Conservation (phyloP, 768 basidiomycete species). For the Kwoniella sp. region DNA sequence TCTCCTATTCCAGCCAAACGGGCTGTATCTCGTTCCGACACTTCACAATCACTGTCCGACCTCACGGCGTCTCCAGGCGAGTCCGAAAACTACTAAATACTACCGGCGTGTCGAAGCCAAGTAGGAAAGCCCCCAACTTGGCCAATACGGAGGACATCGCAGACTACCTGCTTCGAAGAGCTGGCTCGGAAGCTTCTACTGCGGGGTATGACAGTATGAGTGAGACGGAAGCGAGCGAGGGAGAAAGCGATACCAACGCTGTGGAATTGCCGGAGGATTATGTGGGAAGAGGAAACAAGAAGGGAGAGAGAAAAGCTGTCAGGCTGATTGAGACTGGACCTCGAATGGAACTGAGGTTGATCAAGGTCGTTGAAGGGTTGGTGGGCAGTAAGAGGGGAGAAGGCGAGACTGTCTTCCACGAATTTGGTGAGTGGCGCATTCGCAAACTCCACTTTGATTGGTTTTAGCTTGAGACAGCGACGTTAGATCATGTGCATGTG, state of each 20-base stretch:
- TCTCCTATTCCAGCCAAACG: slow-evolving; percentile 83
- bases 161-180: slow-evolving; percentile 81
- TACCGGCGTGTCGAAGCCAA: slow-evolving; percentile 23
- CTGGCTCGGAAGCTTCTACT: slow-evolving; percentile 70
- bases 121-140: slow-evolving; percentile 63
- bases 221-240: slow-evolving; percentile 78
- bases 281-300: slow-evolving; percentile 89
- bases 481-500: no score
- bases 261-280: slow-evolving; percentile 89
- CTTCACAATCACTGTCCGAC: slow-evolving; percentile 91
- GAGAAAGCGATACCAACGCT: slow-evolving; percentile 58
- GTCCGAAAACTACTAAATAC: slow-evolving; percentile 83
- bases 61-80: slow-evolving; percentile 88
- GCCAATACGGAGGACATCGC: slow-evolving; percentile 91
- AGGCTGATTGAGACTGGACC: slow-evolving; percentile 92
- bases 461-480: no score
- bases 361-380: slow-evolving; percentile 92
- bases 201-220: slow-evolving; percentile 67
- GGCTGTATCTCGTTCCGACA: slow-evolving; percentile 90
- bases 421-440: slow-evolving; percentile 69
- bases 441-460: background rate
- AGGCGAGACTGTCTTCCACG: slow-evolving; percentile 89
- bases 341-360: slow-evolving; percentile 84
- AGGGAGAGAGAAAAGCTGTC: slow-evolving; percentile 86
- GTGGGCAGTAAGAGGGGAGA: slow-evolving; percentile 74